phyloP scores from a whole-genome alignment of 345 rosid species.

The Arabis hirsuta region DNA sequence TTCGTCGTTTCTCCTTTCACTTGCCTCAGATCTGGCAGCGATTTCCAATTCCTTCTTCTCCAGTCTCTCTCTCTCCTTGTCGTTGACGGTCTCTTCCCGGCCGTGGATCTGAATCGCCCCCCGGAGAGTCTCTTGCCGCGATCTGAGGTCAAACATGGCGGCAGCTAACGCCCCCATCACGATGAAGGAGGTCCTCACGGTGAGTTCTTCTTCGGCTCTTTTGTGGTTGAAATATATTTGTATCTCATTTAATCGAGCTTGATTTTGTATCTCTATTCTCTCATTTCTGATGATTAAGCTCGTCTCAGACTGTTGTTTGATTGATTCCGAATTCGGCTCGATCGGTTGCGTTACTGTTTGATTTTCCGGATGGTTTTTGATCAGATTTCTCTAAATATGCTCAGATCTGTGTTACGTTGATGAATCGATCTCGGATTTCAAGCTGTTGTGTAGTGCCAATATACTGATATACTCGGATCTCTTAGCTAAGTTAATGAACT shows the following conservation, averaged over 20 bases:
- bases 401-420: conserved; percentile 42
- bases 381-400: conserved; percentile 17
- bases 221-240: neutral
- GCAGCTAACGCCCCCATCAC: conserved; percentile 91
- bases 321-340: conserved; percentile 34
- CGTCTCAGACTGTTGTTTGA: conserved; percentile 7
- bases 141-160: conserved; percentile 74
- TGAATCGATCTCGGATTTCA: conserved; percentile 7
- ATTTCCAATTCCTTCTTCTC: conserved; percentile 32
- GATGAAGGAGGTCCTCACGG: conserved; percentile 91
- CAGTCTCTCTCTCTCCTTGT: conserved; percentile 31
- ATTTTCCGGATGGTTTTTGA: conserved; percentile 12
- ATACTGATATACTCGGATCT: conserved; percentile 28
- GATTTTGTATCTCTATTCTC: conserved; percentile 8
- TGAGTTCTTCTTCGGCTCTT: conserved; percentile 42
- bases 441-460: conserved; percentile 22
- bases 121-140: conserved; percentile 37
- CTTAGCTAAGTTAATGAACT: conserved; percentile 20
- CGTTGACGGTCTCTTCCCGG: conserved; percentile 9
- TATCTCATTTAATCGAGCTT: conserved; percentile 33
- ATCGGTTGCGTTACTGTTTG: conserved; percentile 7
- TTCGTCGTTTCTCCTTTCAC: conserved; percentile 18
- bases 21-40: conserved; percentile 54
- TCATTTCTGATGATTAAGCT: conserved; percentile 23
- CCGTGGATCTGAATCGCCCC: conserved; percentile 49